Percentiles rank a stretch among this genome's conserved stretches.
Conservation (phyloP, 1,284 basidiomycete species). For the Tilletiopsis washingtonensis region DNA sequence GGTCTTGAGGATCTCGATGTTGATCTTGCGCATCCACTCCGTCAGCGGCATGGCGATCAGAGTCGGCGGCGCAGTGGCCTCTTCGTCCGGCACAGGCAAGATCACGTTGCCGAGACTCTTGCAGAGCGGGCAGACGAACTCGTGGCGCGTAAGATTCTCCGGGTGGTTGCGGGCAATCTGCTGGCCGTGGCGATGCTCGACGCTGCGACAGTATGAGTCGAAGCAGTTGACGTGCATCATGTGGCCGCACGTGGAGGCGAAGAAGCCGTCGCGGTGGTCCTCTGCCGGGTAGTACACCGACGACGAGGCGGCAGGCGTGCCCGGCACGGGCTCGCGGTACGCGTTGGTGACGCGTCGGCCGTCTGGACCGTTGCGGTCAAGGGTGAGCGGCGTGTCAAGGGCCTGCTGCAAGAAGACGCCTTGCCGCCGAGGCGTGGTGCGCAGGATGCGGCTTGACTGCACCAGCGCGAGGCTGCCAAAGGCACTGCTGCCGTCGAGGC, state of each 20-base stretch:
- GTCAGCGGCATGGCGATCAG: slow-evolving; percentile 8
- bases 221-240: slow-evolving; percentile 97
- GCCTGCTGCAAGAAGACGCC: slow-evolving; percentile 64
- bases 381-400: slow-evolving; percentile 53
- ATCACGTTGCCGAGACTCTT: slow-evolving; percentile 93
- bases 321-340: neutral
- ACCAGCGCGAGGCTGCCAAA: slow-evolving; percentile 86
- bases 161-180: slow-evolving; percentile 92
- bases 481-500: slow-evolving; percentile 63
- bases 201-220: slow-evolving; percentile 76
- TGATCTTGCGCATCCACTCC: slow-evolving; percentile 46
- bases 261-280: slow-evolving; percentile 56
- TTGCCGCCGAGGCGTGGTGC: slow-evolving; percentile 65
- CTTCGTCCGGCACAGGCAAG: slow-evolving; percentile 61
- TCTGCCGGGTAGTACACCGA: slow-evolving; percentile 21
- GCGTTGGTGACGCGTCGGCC: slow-evolving; percentile 8
- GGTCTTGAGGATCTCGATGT: slow-evolving; percentile 45
- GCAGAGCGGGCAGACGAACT: slow-evolving; percentile 97
- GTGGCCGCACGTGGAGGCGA: slow-evolving; percentile 86
- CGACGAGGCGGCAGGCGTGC: neutral
- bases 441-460: slow-evolving; percentile 78
- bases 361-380: slow-evolving; percentile 31
- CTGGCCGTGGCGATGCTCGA: slow-evolving; percentile 76
- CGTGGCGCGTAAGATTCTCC: slow-evolving; percentile 80
- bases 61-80: neutral